Conservation (phyloP, 257 asterid species). For the Cruciata laevipes region DNA sequence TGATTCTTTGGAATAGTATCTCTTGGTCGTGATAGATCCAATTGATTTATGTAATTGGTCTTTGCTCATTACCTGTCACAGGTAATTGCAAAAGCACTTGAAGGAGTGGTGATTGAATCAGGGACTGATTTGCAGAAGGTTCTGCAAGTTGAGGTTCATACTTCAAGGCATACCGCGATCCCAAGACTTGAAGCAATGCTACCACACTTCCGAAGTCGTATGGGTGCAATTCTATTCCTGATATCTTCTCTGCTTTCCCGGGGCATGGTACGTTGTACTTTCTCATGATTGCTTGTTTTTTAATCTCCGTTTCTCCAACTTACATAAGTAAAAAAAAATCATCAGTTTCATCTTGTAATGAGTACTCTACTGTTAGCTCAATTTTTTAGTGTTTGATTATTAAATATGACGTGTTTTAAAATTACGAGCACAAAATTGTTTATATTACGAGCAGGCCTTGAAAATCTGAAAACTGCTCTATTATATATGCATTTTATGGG, state of each 20-base stretch:
- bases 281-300: background rate
- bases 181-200: constrained; percentile 64
- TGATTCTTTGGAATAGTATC: background rate
- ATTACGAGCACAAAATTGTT: background rate
- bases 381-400: background rate
- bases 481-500: background rate
- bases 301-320: background rate
- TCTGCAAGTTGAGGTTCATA: constrained; percentile 53
- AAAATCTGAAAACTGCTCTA: background rate
- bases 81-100: constrained; percentile 65
- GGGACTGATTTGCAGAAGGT: constrained; percentile 63
- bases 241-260: constrained; percentile 91
- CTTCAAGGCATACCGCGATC: constrained; percentile 45
- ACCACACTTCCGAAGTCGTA: constrained; percentile 78
- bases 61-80: constrained; percentile 19
- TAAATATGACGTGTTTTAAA: background rate
- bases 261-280: constrained; percentile 59
- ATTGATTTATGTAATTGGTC: background rate
- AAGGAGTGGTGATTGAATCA: constrained; percentile 70
- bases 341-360: background rate
- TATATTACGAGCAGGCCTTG: background rate
- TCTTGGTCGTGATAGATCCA: background rate
- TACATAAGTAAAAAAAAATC: background rate
- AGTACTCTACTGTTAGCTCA: background rate
- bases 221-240: constrained; percentile 92